Evolutionary conservation across 2,329 filamentous ascomycete species (phyloP).

Genomic region (Pseudogymnoascus sp.): DNA sequence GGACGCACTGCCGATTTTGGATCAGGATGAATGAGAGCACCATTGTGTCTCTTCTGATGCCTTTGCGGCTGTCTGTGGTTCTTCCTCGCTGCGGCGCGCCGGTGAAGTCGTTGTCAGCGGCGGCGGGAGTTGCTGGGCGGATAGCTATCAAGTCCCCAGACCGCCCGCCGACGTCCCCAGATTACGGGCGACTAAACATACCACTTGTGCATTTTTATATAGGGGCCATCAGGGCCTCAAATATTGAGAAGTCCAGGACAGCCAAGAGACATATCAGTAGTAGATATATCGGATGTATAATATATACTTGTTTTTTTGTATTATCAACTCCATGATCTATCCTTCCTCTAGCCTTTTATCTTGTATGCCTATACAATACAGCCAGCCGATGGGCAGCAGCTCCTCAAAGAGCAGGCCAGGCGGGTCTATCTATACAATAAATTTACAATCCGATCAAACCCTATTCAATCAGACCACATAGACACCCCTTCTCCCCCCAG

Average conservation of each 20-base stretch:
- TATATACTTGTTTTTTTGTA: neutral
- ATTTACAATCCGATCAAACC: neutral
- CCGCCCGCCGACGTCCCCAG: neutral
- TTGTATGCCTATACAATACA: constrained; percentile 5
- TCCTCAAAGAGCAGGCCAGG: constrained; percentile 1
- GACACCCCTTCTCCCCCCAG: neutral
- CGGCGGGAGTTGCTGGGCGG: neutral
- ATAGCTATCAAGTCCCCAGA: neutral
- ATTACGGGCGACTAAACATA: neutral
- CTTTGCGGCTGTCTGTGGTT: neutral
- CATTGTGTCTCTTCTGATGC: constrained; percentile 20
- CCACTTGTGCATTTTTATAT: neutral
- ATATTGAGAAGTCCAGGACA: neutral
- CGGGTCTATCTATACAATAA: constrained; percentile 5
- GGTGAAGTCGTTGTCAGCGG: neutral
- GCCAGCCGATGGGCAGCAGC: neutral
- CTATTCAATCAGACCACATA: neutral
- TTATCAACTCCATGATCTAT: constrained; percentile 1
- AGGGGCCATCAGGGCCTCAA: neutral
- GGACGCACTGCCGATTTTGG: constrained; percentile 71
- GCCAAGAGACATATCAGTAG: neutral
- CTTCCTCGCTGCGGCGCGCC: neutral
- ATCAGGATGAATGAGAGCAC: constrained; percentile 83
- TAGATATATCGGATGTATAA: neutral
- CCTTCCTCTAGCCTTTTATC: constrained; percentile 1